Evolutionary conservation across 2,329 filamentous ascomycete genomes (phyloP).

Genomic region (Alternaria sp.): DNA sequence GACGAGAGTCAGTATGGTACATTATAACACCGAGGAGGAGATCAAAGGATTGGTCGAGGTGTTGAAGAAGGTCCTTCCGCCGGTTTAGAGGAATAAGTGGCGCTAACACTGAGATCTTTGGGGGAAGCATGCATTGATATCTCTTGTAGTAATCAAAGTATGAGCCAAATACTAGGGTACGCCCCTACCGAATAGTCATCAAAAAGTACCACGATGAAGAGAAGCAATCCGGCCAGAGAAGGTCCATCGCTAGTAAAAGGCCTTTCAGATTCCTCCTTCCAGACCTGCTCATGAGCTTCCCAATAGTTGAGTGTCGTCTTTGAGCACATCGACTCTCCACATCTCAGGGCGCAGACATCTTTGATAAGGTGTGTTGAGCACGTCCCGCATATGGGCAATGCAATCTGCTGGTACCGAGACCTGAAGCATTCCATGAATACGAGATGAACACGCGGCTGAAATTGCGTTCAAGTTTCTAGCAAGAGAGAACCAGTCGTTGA

Average conservation of each 20-base stretch:
- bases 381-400: accelerated
- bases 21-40: constrained; percentile 75
- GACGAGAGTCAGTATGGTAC: constrained; percentile 72
- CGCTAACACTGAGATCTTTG: background rate
- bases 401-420: background rate
- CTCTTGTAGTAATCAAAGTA: background rate
- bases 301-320: background rate
- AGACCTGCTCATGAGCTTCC: background rate
- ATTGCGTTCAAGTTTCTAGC: accelerated
- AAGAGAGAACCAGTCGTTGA: background rate
- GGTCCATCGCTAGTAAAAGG: background rate
- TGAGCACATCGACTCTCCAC: background rate
- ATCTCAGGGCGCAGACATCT: background rate
- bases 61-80: constrained; percentile 58
- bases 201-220: background rate
- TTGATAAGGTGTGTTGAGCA: background rate
- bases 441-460: background rate
- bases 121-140: background rate
- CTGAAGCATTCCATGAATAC: background rate
- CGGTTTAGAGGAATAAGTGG: background rate
- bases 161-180: background rate
- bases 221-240: background rate
- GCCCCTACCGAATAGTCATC: background rate
- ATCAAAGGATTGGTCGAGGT: constrained; percentile 60
- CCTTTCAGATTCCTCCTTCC: background rate